Evolutionary conservation across 1,284 basidiomycete genomes (phyloP), one percentile per base, ranked within the genome.

Genomic region (Ganoderma sinense): DNA sequence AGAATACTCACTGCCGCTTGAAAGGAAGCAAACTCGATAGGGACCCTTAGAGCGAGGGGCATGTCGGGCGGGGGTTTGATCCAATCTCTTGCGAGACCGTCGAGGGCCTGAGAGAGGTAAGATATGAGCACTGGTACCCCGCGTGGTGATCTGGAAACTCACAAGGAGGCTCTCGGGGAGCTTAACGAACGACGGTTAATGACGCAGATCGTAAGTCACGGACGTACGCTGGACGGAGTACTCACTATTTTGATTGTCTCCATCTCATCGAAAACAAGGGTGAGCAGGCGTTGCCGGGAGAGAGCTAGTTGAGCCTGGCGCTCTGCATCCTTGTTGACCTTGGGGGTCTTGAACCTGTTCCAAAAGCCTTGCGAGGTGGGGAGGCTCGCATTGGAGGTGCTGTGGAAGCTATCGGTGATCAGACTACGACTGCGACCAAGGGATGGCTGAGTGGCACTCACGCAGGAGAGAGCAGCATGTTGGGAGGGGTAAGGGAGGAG

Each of bases 221-320:
- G 6, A 20, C 1, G n/a, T 31, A 5, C 36, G 36, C 43, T 48
- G 1, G 20, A 10, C 20, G 5, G 8, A 20, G 51, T 39, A 68
- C 65, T 29, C 29, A 93, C 93, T 84, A 91, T 88, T 72, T 89
- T 85, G 71, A 95, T 86, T 14, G 93, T 94, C 81, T 95, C 94
- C 90, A 94, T 93, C 56, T 94, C 93, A 65, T 84, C 90, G 79
- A 90, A 93, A n/a, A 88, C 90, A 70, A 95, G 87, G 65, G 94
- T 95, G 74, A 95, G 85, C 71, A 94, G 87, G 70, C 91, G 88
- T 72, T 91, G 91, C 64, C 91, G 82, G 36, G 89, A 84, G 73
- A 93, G 84, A 2, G 90, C 86, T 86, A 91, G 89, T 39, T 86
- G 87, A 1, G 84, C 80, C 53, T 74, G 75, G 39, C 80, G 53